Base-by-base conservation (phyloP, 2,329 filamentous ascomycete genomes). In the Trichoderma sp. region DNA sequence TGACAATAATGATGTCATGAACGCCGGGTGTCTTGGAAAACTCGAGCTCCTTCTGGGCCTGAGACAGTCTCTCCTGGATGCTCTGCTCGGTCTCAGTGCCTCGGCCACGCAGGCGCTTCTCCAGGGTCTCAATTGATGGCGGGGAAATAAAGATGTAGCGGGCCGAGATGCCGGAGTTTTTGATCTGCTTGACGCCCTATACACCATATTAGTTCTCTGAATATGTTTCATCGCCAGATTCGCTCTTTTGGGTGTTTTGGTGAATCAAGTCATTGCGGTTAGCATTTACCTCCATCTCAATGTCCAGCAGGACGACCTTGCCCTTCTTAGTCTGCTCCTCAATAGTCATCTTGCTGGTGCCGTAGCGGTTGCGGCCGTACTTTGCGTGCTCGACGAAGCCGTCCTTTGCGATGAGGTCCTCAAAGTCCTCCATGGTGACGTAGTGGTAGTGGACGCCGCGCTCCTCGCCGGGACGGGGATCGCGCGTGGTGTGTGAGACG, bases 291-390 rank as follows among this genome's bases (percentile, higher is more conserved):
- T 97, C 94, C 93, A 97, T 97, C 85, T 97, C 95, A 77, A 97
- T 98, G 79, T 98, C 95, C 73, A 97, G 83, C 59, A 97, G 89
- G 71, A 94, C 95, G 52, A 94, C 88, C 75, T 85, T 86, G 21
- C 89, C 90, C 81, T 90, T 88, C 70, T 87, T 86, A 2, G 86
- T 86, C 78, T 94, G 89, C 75, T 92, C 88, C 79, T 90, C 86
- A 71, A 97, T 93, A 32, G 93, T 93, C 79, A 86, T 84, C 76
- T 93, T 89, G 77, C 89, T 92, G 5, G 94, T 97, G 68, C 94
- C 94, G 81, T 97, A 97, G 76, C 88, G 83, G 81, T 97, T 97
- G 66, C 89, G 90, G 51, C 93, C 90, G 79, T 97, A 97, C 78
- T 91, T 83, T 66, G 94, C 94, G 82, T 91, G 81, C 84, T 97